A percentile compares a stretch with the other conserved stretches of the same genome.
Conservation (phyloP, 2,329 filamentous ascomycete species). For the Torrubiella hemipterigena region DNA sequence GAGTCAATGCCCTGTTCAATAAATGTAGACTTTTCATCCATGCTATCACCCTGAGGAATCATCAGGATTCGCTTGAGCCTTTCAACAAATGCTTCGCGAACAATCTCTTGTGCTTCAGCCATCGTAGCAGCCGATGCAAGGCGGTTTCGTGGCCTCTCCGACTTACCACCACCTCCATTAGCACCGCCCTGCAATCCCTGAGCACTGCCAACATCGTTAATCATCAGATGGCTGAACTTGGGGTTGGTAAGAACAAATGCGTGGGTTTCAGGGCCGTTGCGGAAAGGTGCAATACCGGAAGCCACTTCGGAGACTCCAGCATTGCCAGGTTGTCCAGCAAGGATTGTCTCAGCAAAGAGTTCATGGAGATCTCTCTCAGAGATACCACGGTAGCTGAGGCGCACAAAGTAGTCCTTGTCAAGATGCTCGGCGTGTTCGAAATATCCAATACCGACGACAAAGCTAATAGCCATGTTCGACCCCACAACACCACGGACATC, state of each 20-base stretch:
- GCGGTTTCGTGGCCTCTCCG: not conserved
- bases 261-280: not conserved
- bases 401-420: slow-evolving; percentile 10
- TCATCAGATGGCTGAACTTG: slow-evolving; percentile 1
- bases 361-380: slow-evolving; percentile 18
- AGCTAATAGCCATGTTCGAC: slow-evolving; percentile 15
- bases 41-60: not conserved
- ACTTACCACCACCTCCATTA: not conserved
- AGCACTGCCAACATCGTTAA: not conserved
- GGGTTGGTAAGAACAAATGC: not conserved
- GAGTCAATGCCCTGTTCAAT: slow-evolving; percentile 15
- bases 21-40: not conserved
- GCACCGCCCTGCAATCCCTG: too few species aligned
- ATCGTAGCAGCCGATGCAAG: not conserved
- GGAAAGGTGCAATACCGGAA: slow-evolving; percentile 4
- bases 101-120: not conserved
- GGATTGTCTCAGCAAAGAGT: slow-evolving; percentile 16
- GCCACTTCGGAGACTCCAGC: slow-evolving; percentile 3
- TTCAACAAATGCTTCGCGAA: slow-evolving; percentile 1
- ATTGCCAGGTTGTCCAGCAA: slow-evolving; percentile 9
- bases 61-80: slow-evolving; percentile 2
- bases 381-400: slow-evolving; percentile 10
- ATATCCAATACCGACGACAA: slow-evolving; percentile 29
- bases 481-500: slow-evolving; percentile 11
- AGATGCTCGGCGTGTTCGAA: slow-evolving; percentile 12